Evolutionary conservation across 2,329 filamentous ascomycete species (phyloP).

Genomic region (Botrytis deweyae): DNA sequence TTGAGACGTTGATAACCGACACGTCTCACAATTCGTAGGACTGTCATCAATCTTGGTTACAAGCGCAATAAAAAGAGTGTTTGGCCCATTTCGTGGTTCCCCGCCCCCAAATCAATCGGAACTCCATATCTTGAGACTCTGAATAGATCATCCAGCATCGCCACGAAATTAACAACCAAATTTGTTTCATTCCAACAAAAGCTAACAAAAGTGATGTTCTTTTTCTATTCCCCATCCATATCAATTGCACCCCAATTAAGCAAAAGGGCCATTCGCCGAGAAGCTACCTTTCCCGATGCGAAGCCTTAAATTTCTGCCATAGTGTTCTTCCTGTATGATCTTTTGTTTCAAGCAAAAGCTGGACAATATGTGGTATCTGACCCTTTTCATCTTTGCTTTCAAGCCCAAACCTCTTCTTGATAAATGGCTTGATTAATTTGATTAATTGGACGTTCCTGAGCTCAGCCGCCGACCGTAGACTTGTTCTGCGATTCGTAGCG

Average conservation of each 20-base stretch:
- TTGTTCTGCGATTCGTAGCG: accelerated
- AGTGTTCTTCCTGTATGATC: neutral
- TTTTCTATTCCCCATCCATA: neutral
- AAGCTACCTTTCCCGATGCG: neutral
- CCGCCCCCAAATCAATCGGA: neutral
- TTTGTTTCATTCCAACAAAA: neutral
- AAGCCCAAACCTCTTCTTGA: neutral
- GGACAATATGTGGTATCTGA: neutral
- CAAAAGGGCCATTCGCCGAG: neutral
- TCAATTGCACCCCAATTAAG: neutral
- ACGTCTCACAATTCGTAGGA: neutral
- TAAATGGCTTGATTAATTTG: accelerated
- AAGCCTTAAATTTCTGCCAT: neutral
- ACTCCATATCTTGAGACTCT: neutral
- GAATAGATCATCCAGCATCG: neutral
- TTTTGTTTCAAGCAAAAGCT: neutral
- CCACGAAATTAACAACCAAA: neutral
- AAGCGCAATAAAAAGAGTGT: neutral
- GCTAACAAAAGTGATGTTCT: neutral
- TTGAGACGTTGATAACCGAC: too few relatives aligned
- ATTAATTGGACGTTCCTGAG: neutral
- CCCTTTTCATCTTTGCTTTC: accelerated
- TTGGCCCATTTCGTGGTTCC: neutral
- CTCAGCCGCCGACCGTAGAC: neutral
- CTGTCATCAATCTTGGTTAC: neutral